These are phyloP conservation scores for Kuraishia cidri DNA, from an alignment of 805 yeast species.

Conservation along the genomic window DNA sequence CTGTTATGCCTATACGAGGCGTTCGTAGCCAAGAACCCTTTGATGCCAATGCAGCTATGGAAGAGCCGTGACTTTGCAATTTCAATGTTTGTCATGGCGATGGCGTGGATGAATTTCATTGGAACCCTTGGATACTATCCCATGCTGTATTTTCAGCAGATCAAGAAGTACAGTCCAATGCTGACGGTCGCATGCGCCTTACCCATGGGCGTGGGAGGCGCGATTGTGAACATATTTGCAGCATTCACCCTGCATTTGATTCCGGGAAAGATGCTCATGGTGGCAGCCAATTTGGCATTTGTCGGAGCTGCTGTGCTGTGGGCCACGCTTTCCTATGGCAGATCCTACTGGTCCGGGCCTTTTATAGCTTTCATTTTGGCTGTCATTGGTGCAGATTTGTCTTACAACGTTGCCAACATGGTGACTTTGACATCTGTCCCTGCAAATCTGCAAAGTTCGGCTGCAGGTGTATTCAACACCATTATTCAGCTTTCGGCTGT, in stretches of 20 bases:
- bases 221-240: slow-evolving; percentile 32
- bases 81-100: slow-evolving; percentile 24
- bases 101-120: slow-evolving; percentile 31
- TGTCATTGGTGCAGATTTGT: slow-evolving; percentile 39
- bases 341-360: slow-evolving; percentile 34
- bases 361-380: slow-evolving; percentile 30
- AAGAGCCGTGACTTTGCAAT: slow-evolving; percentile 25
- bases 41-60: slow-evolving; percentile 38
- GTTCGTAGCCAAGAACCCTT: slow-evolving; percentile 28
- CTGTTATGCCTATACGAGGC: slow-evolving; percentile 26
- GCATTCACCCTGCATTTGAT: slow-evolving; percentile 34
- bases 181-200: slow-evolving; percentile 32
- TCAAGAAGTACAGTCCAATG: slow-evolving; percentile 26
- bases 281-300: slow-evolving; percentile 25
- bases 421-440: slow-evolving; percentile 31
- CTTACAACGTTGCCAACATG: slow-evolving; percentile 35
- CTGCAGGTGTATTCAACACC: slow-evolving; percentile 41
- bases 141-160: slow-evolving; percentile 31
- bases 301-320: slow-evolving; percentile 27
- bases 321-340: slow-evolving; percentile 25
- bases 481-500: slow-evolving; percentile 29
- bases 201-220: slow-evolving; percentile 33
- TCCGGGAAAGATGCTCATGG: slow-evolving; percentile 28
- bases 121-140: slow-evolving; percentile 30
- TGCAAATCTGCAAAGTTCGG: slow-evolving; percentile 28